phyloP scores from a whole-genome alignment of 2,329 filamentous ascomycete species.

The Ophiostoma australiae region DNA sequence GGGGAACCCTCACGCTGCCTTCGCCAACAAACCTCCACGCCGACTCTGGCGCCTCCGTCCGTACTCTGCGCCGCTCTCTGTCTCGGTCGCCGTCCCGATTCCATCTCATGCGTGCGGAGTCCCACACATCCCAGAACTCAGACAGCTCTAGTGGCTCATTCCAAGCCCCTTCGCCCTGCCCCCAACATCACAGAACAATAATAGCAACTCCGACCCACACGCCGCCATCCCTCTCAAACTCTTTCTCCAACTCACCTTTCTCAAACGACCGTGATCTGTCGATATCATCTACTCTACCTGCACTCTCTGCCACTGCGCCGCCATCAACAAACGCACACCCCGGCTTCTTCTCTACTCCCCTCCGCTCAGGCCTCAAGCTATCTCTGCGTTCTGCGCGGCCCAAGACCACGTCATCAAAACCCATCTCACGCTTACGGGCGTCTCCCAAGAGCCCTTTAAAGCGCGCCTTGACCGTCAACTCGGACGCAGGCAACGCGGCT shows the following conservation, averaged over 20 bases:
- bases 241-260: constrained; percentile 18
- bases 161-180: constrained; percentile 50
- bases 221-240: constrained; percentile 18
- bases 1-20: constrained; percentile 77
- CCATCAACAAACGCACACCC: constrained; percentile 18
- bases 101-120: constrained; percentile 51
- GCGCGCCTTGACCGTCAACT: constrained; percentile 65
- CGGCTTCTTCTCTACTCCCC: constrained; percentile 57
- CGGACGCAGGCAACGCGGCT: constrained; percentile 65
- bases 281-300: constrained; percentile 26
- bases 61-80: constrained; percentile 78
- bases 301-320: constrained; percentile 24
- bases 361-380: constrained; percentile 62
- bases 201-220: constrained; percentile 22
- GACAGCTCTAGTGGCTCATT: constrained; percentile 53
- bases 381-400: constrained; percentile 60
- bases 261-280: constrained; percentile 19
- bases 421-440: constrained; percentile 58
- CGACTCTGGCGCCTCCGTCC: constrained; percentile 71
- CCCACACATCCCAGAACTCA: constrained; percentile 46
- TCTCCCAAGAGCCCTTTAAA: constrained; percentile 79
- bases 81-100: constrained; percentile 95
- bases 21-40: constrained; percentile 80
- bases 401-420: constrained; percentile 49
- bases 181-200: constrained; percentile 23